Evolutionary conservation across 2,329 filamentous ascomycete genomes (phyloP).

Genomic region (Onygenales sp.): DNA sequence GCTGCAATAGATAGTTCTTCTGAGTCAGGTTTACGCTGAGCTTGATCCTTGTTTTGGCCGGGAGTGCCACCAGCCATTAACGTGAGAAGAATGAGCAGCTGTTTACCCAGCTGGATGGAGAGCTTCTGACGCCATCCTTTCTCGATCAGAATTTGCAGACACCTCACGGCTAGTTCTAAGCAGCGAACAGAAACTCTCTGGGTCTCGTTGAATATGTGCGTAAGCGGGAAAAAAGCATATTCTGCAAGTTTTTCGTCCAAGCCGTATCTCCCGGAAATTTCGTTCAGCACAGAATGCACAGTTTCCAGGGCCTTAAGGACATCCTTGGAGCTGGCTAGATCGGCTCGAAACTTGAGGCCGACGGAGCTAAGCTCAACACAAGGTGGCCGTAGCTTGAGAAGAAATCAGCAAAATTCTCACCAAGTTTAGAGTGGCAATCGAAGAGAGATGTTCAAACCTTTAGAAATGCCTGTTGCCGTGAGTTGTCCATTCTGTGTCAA

Average conservation of each 20-base stretch:
- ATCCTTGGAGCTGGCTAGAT: slow-evolving; percentile 34
- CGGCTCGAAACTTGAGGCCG: slow-evolving; percentile 41
- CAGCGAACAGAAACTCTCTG: slow-evolving; percentile 57
- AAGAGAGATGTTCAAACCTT: slow-evolving; percentile 19
- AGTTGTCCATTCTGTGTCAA: slow-evolving; percentile 16
- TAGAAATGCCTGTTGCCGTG: slow-evolving; percentile 31
- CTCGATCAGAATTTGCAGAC: slow-evolving; percentile 61
- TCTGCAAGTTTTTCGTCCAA: slow-evolving; percentile 79
- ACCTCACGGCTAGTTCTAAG: slow-evolving; percentile 67
- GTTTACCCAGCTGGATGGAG: slow-evolving; percentile 63
- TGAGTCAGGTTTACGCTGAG: slow-evolving; percentile 28
- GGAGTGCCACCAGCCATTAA: slow-evolving; percentile 69
- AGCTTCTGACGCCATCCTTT: slow-evolving; percentile 71
- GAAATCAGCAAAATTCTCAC: slow-evolving; percentile 13
- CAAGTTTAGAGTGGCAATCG: not conserved
- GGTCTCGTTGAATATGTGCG: slow-evolving; percentile 71
- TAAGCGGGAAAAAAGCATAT: slow-evolving; percentile 90
- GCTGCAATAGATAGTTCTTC: slow-evolving; percentile 69
- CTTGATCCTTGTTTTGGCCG: slow-evolving; percentile 34
- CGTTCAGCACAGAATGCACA: slow-evolving; percentile 29
- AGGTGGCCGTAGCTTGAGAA: slow-evolving; percentile 43
- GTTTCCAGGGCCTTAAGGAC: slow-evolving; percentile 40
- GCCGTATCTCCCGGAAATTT: slow-evolving; percentile 29
- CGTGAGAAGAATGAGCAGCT: slow-evolving; percentile 75
- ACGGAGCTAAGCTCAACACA: slow-evolving; percentile 51